Conservation (phyloP, 768 basidiomycete species). For the Leccinellum luteum region DNA sequence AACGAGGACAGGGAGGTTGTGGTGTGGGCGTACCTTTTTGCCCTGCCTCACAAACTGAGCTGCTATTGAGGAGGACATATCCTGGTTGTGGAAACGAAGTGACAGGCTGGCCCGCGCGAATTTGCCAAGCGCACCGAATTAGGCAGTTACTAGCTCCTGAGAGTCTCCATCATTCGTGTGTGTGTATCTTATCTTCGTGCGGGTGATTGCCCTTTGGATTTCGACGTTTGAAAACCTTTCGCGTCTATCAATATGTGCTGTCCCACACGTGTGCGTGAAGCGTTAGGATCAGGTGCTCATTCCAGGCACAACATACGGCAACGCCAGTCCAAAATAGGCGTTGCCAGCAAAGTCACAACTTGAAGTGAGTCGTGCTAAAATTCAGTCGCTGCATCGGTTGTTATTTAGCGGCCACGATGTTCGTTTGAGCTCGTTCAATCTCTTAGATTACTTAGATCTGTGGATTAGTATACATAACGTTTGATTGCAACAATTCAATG, state of each 20-base stretch:
- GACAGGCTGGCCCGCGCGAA: too few relatives aligned
- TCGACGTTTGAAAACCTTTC: not conserved
- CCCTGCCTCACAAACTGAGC: slow-evolving; percentile 44
- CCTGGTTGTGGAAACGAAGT: slow-evolving; percentile 6
- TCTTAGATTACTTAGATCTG: too few relatives aligned
- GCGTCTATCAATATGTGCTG: not conserved
- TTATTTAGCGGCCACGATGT: too few relatives aligned
- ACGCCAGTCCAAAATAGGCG: not conserved
- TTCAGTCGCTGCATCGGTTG: not conserved
- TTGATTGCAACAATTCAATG: not conserved
- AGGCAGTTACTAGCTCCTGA: not conserved
- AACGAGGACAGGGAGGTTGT: not conserved
- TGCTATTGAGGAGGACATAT: slow-evolving; percentile 36
- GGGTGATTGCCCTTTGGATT: not conserved
- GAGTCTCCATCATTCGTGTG: too few relatives aligned
- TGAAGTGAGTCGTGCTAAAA: not conserved
- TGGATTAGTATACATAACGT: too few relatives aligned
- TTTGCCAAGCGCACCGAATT: not conserved
- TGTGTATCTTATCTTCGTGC: not conserved
- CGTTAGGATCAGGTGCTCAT: not conserved
- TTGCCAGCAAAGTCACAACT: too few relatives aligned
- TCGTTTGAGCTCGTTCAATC: too few relatives aligned
- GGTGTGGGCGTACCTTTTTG: slow-evolving; percentile 48
- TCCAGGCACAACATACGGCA: not conserved
- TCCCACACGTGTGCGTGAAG: not conserved